A percentile compares a stretch with the other conserved stretches of the same genome.
These are phyloP conservation scores for Cystobasidium tubakii DNA, from an alignment of 768 basidiomycete species.

Conservation along the genomic window DNA sequence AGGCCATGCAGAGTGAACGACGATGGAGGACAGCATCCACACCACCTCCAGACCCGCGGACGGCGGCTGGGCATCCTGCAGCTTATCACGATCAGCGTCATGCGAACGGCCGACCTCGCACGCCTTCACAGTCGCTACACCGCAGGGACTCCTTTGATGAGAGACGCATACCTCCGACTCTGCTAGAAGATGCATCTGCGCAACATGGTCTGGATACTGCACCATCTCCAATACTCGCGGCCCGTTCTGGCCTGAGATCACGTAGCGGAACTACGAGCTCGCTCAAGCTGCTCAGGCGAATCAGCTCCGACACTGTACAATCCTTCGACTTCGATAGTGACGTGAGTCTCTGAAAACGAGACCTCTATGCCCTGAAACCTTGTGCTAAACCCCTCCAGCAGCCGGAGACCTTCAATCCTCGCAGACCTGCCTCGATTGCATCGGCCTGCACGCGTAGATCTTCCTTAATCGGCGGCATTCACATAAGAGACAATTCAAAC, in stretches of 20 bases:
- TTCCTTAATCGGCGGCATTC: slow-evolving; percentile 19
- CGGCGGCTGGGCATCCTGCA: background rate
- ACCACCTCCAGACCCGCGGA: background rate
- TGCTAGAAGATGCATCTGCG: background rate
- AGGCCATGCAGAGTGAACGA: background rate
- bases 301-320: slow-evolving; percentile 22
- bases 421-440: background rate
- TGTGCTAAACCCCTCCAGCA: background rate
- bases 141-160: slow-evolving; percentile 26
- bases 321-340: slow-evolving; percentile 33
- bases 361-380: background rate
- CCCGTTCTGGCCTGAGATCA: background rate
- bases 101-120: background rate
- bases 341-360: background rate
- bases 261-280: slow-evolving; percentile 20
- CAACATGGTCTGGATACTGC: background rate
- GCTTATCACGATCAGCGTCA: background rate
- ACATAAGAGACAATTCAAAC: slow-evolving; percentile 14
- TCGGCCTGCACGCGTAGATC: slow-evolving; percentile 4
- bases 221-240: background rate
- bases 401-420: slow-evolving; percentile 30
- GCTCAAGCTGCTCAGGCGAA: slow-evolving; percentile 17
- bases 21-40: background rate
- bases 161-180: slow-evolving; percentile 18
- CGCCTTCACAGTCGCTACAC: background rate